phyloP scores from a whole-genome alignment of 345 rosid genomes.

The Luvunga scandens region DNA sequence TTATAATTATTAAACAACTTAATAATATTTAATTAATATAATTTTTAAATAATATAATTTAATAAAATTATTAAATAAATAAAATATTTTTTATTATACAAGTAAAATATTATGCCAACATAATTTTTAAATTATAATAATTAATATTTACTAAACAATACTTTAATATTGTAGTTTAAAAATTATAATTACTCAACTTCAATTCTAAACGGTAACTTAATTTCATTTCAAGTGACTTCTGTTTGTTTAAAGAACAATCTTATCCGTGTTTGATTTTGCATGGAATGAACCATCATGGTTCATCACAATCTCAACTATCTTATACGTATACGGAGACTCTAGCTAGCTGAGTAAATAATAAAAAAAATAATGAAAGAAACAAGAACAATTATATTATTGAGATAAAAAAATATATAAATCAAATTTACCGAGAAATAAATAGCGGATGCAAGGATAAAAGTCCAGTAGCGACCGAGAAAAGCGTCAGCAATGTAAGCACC shows the following conservation, averaged over 20 bases:
- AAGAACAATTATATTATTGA: background rate
- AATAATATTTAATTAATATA: too few species aligned
- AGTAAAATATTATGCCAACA: too few species aligned
- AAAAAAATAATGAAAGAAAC: background rate
- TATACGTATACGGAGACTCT: background rate
- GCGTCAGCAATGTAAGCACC: slow-evolving; percentile 71
- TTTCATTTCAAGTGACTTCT: background rate
- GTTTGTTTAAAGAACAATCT: background rate
- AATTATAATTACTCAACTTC: too few species aligned
- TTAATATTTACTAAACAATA: too few species aligned
- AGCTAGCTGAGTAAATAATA: background rate
- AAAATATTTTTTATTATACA: too few species aligned
- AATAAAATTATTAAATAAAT: too few species aligned
- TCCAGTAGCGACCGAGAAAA: slow-evolving; percentile 58
- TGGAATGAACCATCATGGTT: background rate
- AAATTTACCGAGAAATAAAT: slow-evolving; percentile 41
- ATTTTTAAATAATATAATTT: too few species aligned
- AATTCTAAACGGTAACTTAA: too few species aligned
- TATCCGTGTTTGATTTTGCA: slow-evolving; percentile 12
- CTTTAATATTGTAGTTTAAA: too few species aligned
- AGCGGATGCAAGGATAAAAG: slow-evolving; percentile 42
- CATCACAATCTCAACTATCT: background rate
- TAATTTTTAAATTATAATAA: too few species aligned
- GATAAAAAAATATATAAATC: background rate
- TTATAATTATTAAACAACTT: too few species aligned